Conservation (phyloP, 345 rosid genomes). For the Clausena lansium region DNA sequence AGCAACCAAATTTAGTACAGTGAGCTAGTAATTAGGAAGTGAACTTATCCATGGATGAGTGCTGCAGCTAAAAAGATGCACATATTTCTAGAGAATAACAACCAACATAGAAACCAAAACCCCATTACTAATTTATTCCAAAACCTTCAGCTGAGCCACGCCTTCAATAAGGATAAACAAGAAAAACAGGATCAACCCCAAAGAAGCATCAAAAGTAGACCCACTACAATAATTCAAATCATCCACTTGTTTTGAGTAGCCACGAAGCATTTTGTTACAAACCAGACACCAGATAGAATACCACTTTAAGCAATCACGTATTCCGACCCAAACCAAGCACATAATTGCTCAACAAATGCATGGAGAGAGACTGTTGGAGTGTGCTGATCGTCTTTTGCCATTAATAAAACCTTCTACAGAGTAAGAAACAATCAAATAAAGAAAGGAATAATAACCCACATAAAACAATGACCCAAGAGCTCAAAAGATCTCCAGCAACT, state of each 20-base stretch:
- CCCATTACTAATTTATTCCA: constrained; percentile 10
- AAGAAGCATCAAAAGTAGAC: not conserved
- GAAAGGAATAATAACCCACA: constrained; percentile 1
- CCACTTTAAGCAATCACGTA: constrained; percentile 1
- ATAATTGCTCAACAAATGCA: not conserved
- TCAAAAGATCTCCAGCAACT: constrained; percentile 1
- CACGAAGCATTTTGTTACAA: constrained; percentile 7
- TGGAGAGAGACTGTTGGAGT: constrained; percentile 3
- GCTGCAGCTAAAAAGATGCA: constrained; percentile 4
- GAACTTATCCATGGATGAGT: constrained; percentile 8
- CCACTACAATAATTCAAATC: not conserved
- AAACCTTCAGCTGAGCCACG: constrained; percentile 14
- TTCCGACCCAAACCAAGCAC: constrained; percentile 3
- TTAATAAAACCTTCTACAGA: not conserved
- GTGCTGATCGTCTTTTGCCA: constrained; percentile 6
- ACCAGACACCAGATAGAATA: constrained; percentile 4
- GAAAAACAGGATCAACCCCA: not conserved
- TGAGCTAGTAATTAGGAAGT: constrained; percentile 9
- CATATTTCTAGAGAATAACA: constrained; percentile 9
- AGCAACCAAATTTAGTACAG: constrained; percentile 21
- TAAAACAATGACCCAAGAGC: constrained; percentile 5
- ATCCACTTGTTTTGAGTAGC: constrained; percentile 17
- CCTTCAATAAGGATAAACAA: constrained; percentile 15
- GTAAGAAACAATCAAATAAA: not conserved
- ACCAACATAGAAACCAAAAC: constrained; percentile 21